Evolutionary conservation across 177 flowering plant species (phyloP), one percentile per base, ranked within the genome.

Genomic region (Tripterygium wilfordii): DNA sequence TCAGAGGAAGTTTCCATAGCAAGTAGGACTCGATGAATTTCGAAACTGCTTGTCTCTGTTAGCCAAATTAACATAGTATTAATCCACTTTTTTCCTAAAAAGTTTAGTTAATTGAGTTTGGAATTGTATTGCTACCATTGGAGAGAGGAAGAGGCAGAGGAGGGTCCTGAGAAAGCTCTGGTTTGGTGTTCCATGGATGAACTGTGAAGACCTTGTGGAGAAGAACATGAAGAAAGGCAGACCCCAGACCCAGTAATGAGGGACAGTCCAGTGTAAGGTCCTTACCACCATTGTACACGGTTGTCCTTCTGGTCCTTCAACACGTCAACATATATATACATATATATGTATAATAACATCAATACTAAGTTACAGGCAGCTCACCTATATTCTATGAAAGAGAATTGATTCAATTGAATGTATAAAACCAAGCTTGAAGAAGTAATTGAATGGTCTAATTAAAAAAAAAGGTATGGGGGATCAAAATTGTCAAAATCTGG

Each of bases 211-310:
- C 45, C 98, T 82, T 5, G 95, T 88, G 21, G 91, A 84, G 46
- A 76, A 92, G 75, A 92, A 82, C 53, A 86, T 41, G 80, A 64
- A 84, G 63, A 92, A 86, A 2, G 96, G 96, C 62, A 92, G 40
- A 28, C 98, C 96, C 98, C 98, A 92, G 35, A 88, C 61, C 57
- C 72, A 66, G 54, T 92, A 88, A 48, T 85, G 83, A 10, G 98
- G 98, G 31, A 92, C 88, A 0, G 82, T 79, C 98, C 98, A 88
- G 43, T 92, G 98, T 24, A 75, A 30, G 4, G 94, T 86, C 66
- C 96, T 77, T 41, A 84, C 58, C 36, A 92, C 64, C 96, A 92
- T 79, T 14, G 94, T 88, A 74, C 98, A 92, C 24, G 90, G 68
- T 49, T 91, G 61, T 14, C 96, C 94, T 64, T 76, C 87, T 23